Percentiles rank a stretch among this genome's conserved stretches.
Evolutionary conservation across 176 grass and related monocot species (phyloP).

Genomic region (Oryza australiensis): DNA sequence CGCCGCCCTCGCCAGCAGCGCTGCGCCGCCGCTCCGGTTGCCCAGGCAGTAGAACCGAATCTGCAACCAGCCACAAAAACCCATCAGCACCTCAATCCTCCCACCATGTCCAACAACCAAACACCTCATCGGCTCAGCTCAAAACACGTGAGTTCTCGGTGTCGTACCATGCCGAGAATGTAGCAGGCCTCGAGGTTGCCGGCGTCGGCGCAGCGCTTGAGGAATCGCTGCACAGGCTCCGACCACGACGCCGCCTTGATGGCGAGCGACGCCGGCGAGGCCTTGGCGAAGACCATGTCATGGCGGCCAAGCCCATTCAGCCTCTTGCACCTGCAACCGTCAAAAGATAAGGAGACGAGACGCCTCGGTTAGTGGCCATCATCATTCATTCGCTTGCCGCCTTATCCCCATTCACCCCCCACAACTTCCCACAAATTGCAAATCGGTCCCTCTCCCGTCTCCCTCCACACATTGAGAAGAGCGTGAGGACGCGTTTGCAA

Average conservation of each 20-base stretch:
- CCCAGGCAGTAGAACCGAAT: conserved; percentile 78
- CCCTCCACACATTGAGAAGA: background rate
- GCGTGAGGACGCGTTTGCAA: background rate
- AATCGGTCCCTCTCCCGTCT: background rate
- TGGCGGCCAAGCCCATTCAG: conserved; percentile 43
- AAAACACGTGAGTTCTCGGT: background rate
- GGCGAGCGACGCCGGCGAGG: conserved; percentile 51
- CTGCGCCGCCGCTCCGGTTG: conserved; percentile 59
- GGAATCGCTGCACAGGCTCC: conserved; percentile 51
- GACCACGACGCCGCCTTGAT: conserved; percentile 67
- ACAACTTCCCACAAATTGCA: conserved; percentile 6
- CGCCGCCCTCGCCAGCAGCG: conserved; percentile 67
- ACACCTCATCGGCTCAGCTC: background rate
- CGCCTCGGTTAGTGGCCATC: conserved; percentile 6
- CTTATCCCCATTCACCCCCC: background rate
- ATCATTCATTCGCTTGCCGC: background rate
- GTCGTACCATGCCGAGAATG: conserved; percentile 79
- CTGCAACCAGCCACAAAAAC: conserved; percentile 22
- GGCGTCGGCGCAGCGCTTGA: conserved; percentile 60
- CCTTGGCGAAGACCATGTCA: conserved; percentile 63
- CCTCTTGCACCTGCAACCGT: conserved; percentile 63
- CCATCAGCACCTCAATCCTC: background rate
- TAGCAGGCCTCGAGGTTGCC: conserved; percentile 81
- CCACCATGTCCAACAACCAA: background rate
- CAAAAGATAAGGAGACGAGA: background rate